Base-by-base conservation (phyloP, 2,329 filamentous ascomycete genomes). In the Periconia macrospinosa region DNA sequence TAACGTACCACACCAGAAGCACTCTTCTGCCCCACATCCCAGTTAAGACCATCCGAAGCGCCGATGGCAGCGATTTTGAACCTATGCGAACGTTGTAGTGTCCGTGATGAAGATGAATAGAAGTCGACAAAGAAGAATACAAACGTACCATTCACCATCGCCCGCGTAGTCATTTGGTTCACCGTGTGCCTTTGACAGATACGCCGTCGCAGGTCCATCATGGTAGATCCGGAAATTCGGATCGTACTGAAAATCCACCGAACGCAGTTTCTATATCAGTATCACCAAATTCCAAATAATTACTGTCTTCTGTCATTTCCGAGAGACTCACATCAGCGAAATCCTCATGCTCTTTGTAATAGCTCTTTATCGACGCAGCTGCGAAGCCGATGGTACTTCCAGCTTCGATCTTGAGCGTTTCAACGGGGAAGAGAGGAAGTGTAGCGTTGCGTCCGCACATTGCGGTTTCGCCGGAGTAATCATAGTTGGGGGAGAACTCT, bases 381-480 rank as follows among this genome's bases (percentile, higher is more conserved):
- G n/a, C 54, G 27, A 56, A 50, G 1, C 37, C 47, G 15, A 56
- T 45, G 2, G 40, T 51, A 27, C 50, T 56, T 6, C 54, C 54
- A 1, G 54, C 54, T 6, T 46, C 50, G 2, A 56, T 17, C 23
- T 53, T 53, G 47, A 56, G 43, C 14, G 54, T 56, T 37, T 56
- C 53, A 27, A 56, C 33, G 6, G 46, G 46, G 45, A 56, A 56
- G 19, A 56, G 47, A 6, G 54, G 54, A 6, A 44, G 18, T 20
- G 47, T 47, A 8, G 33, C 54, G 30, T 50, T 53, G 9, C 6
- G n/a, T 8, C 54, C 54, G 47, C 54, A 56, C 54, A 56, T 56
- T 18, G 50, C 33, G 17, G 47, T 8, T n/a, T n/a, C 15, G 41
- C 54, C 54, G 1, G 50, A 41, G 41, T 56, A 56, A 50, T 56